Conservation (phyloP, 805 yeast species). For the Nakazawaea holstii region DNA sequence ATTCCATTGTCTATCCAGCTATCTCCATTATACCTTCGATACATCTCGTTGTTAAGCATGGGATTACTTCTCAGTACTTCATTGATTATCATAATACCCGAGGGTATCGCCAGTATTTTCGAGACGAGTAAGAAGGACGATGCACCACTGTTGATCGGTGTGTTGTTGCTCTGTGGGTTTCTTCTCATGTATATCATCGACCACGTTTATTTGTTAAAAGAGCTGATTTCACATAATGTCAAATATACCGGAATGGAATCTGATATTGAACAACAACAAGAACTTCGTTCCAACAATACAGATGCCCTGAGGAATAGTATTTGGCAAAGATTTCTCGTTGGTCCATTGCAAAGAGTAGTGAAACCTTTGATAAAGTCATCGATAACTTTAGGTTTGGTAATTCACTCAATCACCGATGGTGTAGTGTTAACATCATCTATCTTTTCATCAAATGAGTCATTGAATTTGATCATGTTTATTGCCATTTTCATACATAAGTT, state of each 20-base stretch:
- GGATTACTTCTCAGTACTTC: slow-evolving; percentile 62
- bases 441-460: slow-evolving; percentile 27
- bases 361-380: slow-evolving; percentile 18
- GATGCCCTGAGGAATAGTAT: background rate
- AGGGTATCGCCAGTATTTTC: slow-evolving; percentile 47
- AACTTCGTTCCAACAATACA: background rate
- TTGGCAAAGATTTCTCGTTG: slow-evolving; percentile 1
- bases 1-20: slow-evolving; percentile 20
- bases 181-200: slow-evolving; percentile 48
- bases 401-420: slow-evolving; percentile 72
- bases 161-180: slow-evolving; percentile 49
- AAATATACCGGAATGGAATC: slow-evolving; percentile 2
- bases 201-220: slow-evolving; percentile 20
- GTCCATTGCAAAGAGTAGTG: slow-evolving; percentile 25
- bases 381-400: slow-evolving; percentile 49
- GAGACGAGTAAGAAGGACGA: slow-evolving; percentile 13
- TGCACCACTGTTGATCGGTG: slow-evolving; percentile 33
- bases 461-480: slow-evolving; percentile 43
- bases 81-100: slow-evolving; percentile 56
- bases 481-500: slow-evolving; percentile 67
- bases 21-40: slow-evolving; percentile 25
- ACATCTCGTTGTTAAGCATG: slow-evolving; percentile 45
- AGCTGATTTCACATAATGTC: background rate
- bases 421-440: slow-evolving; percentile 61
- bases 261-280: slow-evolving; percentile 8